Conservation (phyloP, 2,329 filamentous ascomycete species). For the Phyllosticta capitalensis region DNA sequence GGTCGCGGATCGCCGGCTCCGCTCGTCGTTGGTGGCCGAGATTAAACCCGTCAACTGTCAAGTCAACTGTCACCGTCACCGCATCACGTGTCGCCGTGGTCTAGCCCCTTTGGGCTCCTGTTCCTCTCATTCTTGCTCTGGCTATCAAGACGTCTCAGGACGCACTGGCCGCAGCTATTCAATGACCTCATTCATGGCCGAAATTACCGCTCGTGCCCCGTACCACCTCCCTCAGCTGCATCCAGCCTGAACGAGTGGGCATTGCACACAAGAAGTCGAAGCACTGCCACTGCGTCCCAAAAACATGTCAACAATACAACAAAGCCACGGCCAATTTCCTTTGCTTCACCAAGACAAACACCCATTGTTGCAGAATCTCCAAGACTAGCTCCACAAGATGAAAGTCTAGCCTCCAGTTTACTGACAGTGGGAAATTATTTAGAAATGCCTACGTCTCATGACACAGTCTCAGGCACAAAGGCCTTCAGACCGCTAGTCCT, state of each 20-base stretch:
- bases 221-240: neutral
- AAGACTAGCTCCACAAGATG: neutral
- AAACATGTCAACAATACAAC: neutral
- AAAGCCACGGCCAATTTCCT: neutral
- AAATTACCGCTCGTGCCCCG: constrained; percentile 4
- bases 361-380: neutral
- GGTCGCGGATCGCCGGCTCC: neutral
- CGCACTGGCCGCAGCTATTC: neutral
- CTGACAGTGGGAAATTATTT: neutral
- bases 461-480: neutral
- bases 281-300: neutral
- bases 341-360: neutral
- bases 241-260: neutral
- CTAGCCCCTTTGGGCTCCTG: neutral
- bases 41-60: neutral
- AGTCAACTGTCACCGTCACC: neutral
- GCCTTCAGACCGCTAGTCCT: neutral
- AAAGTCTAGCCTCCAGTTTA: neutral
- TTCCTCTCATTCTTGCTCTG: neutral
- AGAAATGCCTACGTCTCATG: neutral
- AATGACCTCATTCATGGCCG: constrained; percentile 1
- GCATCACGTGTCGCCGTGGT: neutral
- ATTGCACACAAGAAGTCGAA: too few species aligned
- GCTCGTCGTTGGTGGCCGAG: neutral
- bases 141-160: neutral